A percentile compares a stretch with the other conserved stretches of the same genome.
These are phyloP conservation scores for Populus hybrid DNA, from an alignment of 441 rosid species.

Conservation along the genomic window DNA sequence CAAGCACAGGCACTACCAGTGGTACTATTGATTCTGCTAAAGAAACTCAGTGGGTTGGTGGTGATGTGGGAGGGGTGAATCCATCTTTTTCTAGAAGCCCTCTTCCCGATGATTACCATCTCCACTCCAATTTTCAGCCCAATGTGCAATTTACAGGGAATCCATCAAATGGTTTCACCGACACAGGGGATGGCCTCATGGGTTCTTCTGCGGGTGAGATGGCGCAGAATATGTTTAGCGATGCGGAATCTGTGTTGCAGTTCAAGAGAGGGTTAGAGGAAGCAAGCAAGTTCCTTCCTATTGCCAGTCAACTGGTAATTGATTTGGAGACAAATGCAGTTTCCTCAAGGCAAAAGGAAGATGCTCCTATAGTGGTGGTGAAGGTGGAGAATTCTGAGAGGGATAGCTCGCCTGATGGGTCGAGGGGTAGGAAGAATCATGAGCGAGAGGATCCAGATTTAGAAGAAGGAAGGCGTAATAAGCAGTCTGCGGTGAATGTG, in stretches of 20 bases:
- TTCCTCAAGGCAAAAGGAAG: slow-evolving; percentile 8
- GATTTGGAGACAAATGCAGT: slow-evolving; percentile 24
- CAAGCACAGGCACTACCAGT: slow-evolving; percentile 13
- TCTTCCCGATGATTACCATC: slow-evolving; percentile 5
- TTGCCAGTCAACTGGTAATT: slow-evolving; percentile 20
- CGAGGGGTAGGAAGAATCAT: slow-evolving; percentile 52
- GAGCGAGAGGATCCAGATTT: slow-evolving; percentile 38
- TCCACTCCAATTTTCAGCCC: slow-evolving; percentile 14
- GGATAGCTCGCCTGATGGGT: slow-evolving; percentile 16
- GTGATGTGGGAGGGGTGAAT: slow-evolving; percentile 19
- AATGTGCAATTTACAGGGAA: slow-evolving; percentile 10
- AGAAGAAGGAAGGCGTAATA: slow-evolving; percentile 53
- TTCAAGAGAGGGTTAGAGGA: slow-evolving; percentile 58
- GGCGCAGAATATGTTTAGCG: slow-evolving; percentile 37
- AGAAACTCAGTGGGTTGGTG: slow-evolving; percentile 13
- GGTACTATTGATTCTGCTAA: slow-evolving; percentile 11
- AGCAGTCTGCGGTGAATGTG: slow-evolving; percentile 42
- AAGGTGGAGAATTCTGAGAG: slow-evolving; percentile 25
- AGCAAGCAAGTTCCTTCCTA: slow-evolving; percentile 58
- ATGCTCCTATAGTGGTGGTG: neutral
- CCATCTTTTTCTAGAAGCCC: slow-evolving; percentile 31
- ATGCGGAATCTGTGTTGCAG: slow-evolving; percentile 45
- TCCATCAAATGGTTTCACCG: neutral
- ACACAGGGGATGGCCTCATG: slow-evolving; percentile 10
- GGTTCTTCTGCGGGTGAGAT: slow-evolving; percentile 28